Evolutionary conservation across 2,329 filamentous ascomycete species (phyloP).

Genomic region (Elsinoe batatas): DNA sequence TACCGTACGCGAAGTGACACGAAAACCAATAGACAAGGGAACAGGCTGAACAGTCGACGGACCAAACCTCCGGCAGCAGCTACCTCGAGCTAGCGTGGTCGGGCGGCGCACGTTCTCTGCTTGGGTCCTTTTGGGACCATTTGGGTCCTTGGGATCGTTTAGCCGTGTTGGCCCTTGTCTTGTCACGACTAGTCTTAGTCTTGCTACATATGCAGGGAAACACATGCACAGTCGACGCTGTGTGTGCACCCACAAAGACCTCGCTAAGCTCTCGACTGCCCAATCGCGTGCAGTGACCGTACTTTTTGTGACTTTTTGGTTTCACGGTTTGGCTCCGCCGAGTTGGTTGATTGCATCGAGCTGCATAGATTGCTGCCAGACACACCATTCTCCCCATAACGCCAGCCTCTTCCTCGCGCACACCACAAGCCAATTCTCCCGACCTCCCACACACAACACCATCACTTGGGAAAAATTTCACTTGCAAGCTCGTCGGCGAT

Average conservation of each 20-base stretch:
- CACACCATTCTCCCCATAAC: neutral
- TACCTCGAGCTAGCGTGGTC: neutral
- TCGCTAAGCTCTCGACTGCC: neutral
- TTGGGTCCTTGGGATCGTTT: neutral
- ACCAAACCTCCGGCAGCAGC: constrained; percentile 4
- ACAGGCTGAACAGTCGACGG: constrained; percentile 10
- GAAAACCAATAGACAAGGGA: constrained; percentile 10
- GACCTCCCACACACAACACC: neutral
- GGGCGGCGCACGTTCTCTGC: constrained; percentile 7
- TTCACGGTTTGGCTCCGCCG: constrained; percentile 7
- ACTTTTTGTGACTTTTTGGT: constrained; percentile 9
- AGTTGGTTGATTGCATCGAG: constrained; percentile 8
- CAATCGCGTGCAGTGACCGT: neutral
- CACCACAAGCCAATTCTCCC: neutral
- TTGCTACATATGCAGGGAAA: neutral
- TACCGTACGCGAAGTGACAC: constrained; percentile 7
- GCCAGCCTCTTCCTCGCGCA: constrained; percentile 1
- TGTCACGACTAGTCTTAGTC: neutral
- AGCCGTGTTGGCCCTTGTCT: constrained; percentile 7
- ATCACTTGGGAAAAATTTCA: neutral
- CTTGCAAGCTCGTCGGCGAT: neutral
- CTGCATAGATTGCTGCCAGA: neutral
- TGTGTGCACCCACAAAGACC: neutral
- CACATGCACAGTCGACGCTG: too few species aligned
- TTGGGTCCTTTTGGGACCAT: neutral